Evolutionary conservation across 805 yeast species (phyloP), one percentile per base, ranked within the genome.

Genomic region (Priceomyces medius): DNA sequence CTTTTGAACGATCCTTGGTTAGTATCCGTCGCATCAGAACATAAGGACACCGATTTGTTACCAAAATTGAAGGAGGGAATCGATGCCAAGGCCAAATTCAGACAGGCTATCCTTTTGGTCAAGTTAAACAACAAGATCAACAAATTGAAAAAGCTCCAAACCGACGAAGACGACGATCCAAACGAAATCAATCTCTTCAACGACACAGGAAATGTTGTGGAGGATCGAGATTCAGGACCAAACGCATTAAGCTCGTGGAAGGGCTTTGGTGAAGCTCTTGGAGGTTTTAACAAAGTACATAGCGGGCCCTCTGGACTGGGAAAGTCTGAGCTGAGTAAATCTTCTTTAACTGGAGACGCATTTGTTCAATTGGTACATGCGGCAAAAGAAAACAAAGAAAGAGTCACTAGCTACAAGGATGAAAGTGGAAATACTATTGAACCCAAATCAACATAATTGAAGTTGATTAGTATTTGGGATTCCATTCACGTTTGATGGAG

Each of bases 91-190:
- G 74, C 77, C 55, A 89, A 85, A 63, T 82, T 93, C 68, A 80
- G 83, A 55, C 86, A 84, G 52, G 97, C 93, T 28, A 83, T 88
- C 53, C 93, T 88, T 59, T 71, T 88, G 56, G 90, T 91, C 39
- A 81, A 80, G 53, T 77, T 91, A 64, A 80, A 85, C 55, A 89
- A 89, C 63, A 78, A 86, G 59, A 81, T 91, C 60, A 72, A 77
- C 55, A 81, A 83, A 50, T 75, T 91, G 58, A 80, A 83, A 64
- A 72, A 73, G 42, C 54, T 80, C 50, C 85, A 77, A 55, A 74
- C 71, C 37, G 80, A 74, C 24, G 79, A 73, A 23, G 86, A 79
- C 51, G 81, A 71, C 45, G 80, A 73, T 43, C 72, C 77, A 3
- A 55, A 54, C 31, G 80, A 76, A 49, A 69, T 75, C 44, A 58